Conservation (phyloP, 2,329 filamentous ascomycete species). For the Xylaria polymorpha region DNA sequence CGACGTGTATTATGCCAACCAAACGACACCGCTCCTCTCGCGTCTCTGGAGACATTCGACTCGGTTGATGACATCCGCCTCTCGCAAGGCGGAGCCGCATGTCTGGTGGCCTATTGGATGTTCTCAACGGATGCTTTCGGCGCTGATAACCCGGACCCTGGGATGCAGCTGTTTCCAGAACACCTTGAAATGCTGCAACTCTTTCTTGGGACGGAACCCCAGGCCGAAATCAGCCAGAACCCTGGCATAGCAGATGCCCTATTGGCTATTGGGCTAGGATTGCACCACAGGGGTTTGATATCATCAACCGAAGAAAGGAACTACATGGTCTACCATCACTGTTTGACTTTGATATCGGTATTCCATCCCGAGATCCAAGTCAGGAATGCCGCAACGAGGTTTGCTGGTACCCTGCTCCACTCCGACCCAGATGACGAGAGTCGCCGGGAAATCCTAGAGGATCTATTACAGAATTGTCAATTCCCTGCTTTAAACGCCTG, state of each 20-base stretch:
- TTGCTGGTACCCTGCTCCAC: conserved; percentile 67
- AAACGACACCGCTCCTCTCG: conserved; percentile 59
- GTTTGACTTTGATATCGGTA: conserved; percentile 66
- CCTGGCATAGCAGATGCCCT: conserved; percentile 70
- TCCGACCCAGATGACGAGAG: conserved; percentile 69
- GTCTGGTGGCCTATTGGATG: conserved; percentile 70
- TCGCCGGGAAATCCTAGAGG: conserved; percentile 70
- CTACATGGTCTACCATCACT: conserved; percentile 71
- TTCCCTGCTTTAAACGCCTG: conserved; percentile 71
- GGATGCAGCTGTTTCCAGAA: conserved; percentile 69
- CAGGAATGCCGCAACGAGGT: conserved; percentile 64
- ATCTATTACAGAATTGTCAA: conserved; percentile 73
- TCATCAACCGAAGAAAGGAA: conserved; percentile 52
- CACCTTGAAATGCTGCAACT: conserved; percentile 65
- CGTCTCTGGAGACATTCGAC: conserved; percentile 59
- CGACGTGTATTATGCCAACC: conserved; percentile 57
- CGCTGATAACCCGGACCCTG: conserved; percentile 63
- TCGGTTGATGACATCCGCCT: conserved; percentile 65
- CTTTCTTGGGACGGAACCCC: conserved; percentile 64
- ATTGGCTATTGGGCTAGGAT: conserved; percentile 69
- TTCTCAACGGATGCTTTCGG: conserved; percentile 72
- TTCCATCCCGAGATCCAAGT: conserved; percentile 67
- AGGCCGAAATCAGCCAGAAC: conserved; percentile 60
- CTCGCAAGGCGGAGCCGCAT: conserved; percentile 68
- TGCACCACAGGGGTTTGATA: conserved; percentile 63